A percentile compares a stretch with the other conserved stretches of the same genome.
Conservation (phyloP, 805 yeast genomes). For the Pichia nakasei region DNA sequence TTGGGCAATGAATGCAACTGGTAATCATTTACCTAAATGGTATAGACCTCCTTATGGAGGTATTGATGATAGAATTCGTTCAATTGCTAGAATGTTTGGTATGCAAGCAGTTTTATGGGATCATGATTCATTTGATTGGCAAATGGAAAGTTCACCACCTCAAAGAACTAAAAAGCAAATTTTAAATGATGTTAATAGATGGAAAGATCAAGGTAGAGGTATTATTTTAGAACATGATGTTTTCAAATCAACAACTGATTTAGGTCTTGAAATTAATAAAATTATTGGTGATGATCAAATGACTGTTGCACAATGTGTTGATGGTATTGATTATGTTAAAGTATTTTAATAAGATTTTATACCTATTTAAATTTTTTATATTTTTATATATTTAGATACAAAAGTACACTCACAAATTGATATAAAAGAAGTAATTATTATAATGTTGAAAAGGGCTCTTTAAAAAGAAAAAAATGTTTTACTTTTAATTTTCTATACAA, state of each 20-base stretch:
- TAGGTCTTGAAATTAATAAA: slow-evolving; percentile 50
- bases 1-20: slow-evolving; percentile 97
- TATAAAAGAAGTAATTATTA: no score
- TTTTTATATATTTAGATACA: no score
- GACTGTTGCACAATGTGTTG: slow-evolving; percentile 73
- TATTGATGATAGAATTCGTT: slow-evolving; percentile 75
- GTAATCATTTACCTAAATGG: slow-evolving; percentile 80
- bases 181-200: slow-evolving; percentile 42
- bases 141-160: slow-evolving; percentile 41
- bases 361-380: no score
- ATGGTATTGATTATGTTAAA: slow-evolving; percentile 54
- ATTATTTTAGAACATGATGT: slow-evolving; percentile 86
- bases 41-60: slow-evolving; percentile 98
- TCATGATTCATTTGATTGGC: slow-evolving; percentile 88
- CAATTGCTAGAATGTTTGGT: slow-evolving; percentile 75
- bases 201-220: slow-evolving; percentile 44
- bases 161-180: slow-evolving; percentile 44
- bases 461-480: no score
- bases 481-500: no score
- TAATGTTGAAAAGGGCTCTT: no score
- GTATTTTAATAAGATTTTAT: slow-evolving; percentile 13
- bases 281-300: slow-evolving; percentile 53
- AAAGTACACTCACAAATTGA: no score
- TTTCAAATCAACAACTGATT: slow-evolving; percentile 52
- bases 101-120: slow-evolving; percentile 89